Base-by-base conservation (phyloP, 2,329 filamentous ascomycete genomes). In the Akanthomyces uredinophilus region DNA sequence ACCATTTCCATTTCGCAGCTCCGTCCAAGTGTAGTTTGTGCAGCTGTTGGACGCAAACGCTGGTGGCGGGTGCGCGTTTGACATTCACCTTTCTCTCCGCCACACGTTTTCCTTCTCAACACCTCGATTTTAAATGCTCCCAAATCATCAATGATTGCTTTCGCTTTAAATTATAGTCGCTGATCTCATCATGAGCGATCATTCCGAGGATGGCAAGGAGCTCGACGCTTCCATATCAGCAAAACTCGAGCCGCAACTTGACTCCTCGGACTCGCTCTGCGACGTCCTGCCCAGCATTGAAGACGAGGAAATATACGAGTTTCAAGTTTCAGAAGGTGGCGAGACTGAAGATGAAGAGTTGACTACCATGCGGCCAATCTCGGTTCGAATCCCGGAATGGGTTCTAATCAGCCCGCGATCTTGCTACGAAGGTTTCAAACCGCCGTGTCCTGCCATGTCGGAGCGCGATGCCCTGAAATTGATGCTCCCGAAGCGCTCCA, bases 381-480 rank as follows among this genome's bases (percentile, higher is more conserved):
- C 39, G 7, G 7, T 61, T 13, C 8, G 16, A 1, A 47, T 61
- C 4, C 58, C 58, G 10, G 8, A 53, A 20, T 24, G 16, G 22
- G 5, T 35, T 10, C 58, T 61, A 14, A 13, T 49, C 14, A 53
- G 41, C 18, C 60, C 60, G 11, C 46, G 24, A 8, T 62, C 60
- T 7, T 50, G 22, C 22, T 56, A 56, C 16, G 52, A 50, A 6
- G 43, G 52, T 10, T 62, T 62, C 16, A 24, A 62, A 18, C 44
- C 60, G 24, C 60, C 60, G n/a, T 65, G 14, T 43, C 59, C 29
- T 7, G 11, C 20, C 18, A 50, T 68, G 44, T 14, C 43, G 22
- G 18, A 59, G 16, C 62, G 66, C 18, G 55, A 63, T 20, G 62
- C 51, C 7, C 60, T 67, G 18, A 56, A 20, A 8, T 10, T 47